Evolutionary conservation across 805 yeast genomes (phyloP), one percentile per base, ranked within the genome.

Genomic region (Pichia exigua): DNA sequence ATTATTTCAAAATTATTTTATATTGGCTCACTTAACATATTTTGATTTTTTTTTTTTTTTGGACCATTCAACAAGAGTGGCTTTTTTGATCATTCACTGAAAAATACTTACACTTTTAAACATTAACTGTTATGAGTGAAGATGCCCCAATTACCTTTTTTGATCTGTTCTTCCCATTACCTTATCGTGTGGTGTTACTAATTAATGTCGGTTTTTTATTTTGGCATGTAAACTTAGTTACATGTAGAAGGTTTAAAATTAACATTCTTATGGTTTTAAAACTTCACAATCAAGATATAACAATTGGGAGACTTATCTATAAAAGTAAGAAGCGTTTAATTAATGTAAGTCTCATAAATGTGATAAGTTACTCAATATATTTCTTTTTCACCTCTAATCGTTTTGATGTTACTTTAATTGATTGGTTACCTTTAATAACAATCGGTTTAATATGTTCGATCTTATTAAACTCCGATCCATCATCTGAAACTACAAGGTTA

Each of bases 141-240:
- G 40, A 44, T 17, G 8, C 22, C 7, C 12, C 13, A 6, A 44
- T 32, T 12, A 11, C 17, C 5, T 18, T 22, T 2, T 51, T 51
- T 47, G 54, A 51, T 32, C 13, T 53, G 12, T 24, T 40, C 7
- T 20, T 55, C 1, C 83, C 83, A 1, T 61, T 75, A n/a, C 80
- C 83, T 1, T 77, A 73, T 57, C 61, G 83, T 45, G 73, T 81
- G 45, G 65, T 81, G 17, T 57, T 78, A 3, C 65, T 81, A 18
- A 55, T 82, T 3, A 71, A 77, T 52, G 47, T 73, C 4, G 85
- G 84, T 6, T 61, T 75, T 6, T 72, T 77, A 64, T 61, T 81
- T 24, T 83, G 87, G 87, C 72, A 68, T 44, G 49, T 70, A 44
- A 73, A 78, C 48, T 66, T 79, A 41, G 59, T 63, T 51, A 59